Evolutionary conservation across 352 stramenopile genomes (phyloP), one percentile per base, ranked within the genome.

Genomic region (Pythium guiyangense): DNA sequence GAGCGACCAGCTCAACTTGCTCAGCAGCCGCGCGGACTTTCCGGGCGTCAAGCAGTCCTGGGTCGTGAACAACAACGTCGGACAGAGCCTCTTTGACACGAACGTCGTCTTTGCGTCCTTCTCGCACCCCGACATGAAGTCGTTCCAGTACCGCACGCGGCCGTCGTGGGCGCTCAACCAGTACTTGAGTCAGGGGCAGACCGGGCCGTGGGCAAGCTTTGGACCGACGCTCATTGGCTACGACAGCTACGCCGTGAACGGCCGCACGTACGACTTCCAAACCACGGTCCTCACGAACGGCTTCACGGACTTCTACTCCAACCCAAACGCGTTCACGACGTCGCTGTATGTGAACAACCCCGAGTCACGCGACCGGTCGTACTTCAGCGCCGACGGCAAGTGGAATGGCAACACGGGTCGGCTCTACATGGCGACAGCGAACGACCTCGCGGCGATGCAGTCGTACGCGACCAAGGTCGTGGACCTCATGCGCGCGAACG

Each of bases 261-360:
- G 70, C 34, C 75, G 74, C 12, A 42, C 44, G 49, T 90, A 85
- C 60, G 71, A 88, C 31, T 85, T 88, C 63, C 77, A 90, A 62
- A 72, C 67, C 6, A 86, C 80, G 0, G 63, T 81, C 11, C 59
- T 86, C n/a, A n/a, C n/a, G n/a, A n/a, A n/a, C n/a, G n/a, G n/a
- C n/a, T n/a, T n/a, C n/a, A n/a, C n/a, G n/a, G 52, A 77, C 27
- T 75, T 67, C 52, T 57, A 59, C 22, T 44, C 48, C 11, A 53
- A 68, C 26, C 22, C 62, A 18, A 71, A 84, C 54, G 66, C 70
- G 0, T 63, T 91, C 52, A 74, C 65, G 14, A 64, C 67, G 12
- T 47, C 70, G 25, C 31, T 90, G 29, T 83, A 84, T 43, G 43
- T 88, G 11, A n/a, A n/a, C n/a, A n/a, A n/a, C n/a, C n/a, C n/a